Percentiles rank a stretch among this genome's conserved stretches.
These are phyloP conservation scores for Verbascum thapsus DNA, from an alignment of 257 asterid genomes.

Conservation along the genomic window DNA sequence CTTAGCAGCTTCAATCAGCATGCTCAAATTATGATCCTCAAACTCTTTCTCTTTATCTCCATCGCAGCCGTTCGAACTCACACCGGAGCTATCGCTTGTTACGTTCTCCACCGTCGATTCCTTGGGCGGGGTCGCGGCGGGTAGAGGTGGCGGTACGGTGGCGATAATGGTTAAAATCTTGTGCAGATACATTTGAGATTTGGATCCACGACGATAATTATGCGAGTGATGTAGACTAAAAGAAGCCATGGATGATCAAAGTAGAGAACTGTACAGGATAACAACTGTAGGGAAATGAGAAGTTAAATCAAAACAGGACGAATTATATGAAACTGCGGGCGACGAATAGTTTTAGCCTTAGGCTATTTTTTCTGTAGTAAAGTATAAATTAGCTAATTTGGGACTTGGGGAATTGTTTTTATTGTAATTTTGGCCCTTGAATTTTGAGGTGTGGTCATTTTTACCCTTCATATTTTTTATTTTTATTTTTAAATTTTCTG, in stretches of 20 bases:
- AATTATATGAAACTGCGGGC: slow-evolving; percentile 18
- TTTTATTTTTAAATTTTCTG: not conserved
- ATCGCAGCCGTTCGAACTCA: slow-evolving; percentile 28
- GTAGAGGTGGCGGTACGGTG: slow-evolving; percentile 33
- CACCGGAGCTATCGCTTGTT: not conserved
- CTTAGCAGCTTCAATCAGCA: slow-evolving; percentile 49
- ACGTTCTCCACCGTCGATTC: slow-evolving; percentile 13
- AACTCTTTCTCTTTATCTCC: slow-evolving; percentile 5
- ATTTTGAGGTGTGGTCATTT: no score
- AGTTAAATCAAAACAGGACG: slow-evolving; percentile 19
- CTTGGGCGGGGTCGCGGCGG: slow-evolving; percentile 19
- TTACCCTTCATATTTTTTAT: no score
- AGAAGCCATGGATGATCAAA: slow-evolving; percentile 10
- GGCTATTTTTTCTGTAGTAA: slow-evolving; percentile 31
- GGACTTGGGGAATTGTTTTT: no score
- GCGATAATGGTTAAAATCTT: slow-evolving; percentile 38
- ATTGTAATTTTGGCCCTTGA: no score
- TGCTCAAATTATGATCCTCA: slow-evolving; percentile 13
- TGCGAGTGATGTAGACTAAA: slow-evolving; percentile 25
- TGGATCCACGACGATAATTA: slow-evolving; percentile 36
- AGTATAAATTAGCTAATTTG: not conserved
- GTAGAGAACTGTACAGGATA: slow-evolving; percentile 16
- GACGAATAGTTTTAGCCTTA: slow-evolving; percentile 33
- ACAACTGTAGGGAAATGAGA: slow-evolving; percentile 25
- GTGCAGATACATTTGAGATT: slow-evolving; percentile 42